Base-by-base conservation (phyloP, 805 yeast species). In the Wickerhamomyces bisporus region DNA sequence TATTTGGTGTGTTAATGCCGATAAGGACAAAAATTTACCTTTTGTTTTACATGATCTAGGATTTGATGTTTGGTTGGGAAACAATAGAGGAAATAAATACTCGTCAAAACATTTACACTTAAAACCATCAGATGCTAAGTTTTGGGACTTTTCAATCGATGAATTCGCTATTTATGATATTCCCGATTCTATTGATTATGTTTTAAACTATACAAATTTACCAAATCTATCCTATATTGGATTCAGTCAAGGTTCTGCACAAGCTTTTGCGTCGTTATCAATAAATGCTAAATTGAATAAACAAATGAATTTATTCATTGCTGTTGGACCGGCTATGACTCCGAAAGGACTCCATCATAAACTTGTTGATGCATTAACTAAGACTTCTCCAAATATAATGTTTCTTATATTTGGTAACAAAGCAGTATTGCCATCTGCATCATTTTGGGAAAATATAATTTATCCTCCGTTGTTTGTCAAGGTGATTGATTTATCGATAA, bases 21-120 rank as follows among this genome's bases (percentile, higher is more conserved):
- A 71, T 42, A 67, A 72, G 42, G 42, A 61, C 45, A 66, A 70
- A 33, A 77, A 79, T 45, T 61, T 93, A 34, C 96, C 98, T 0
- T 82, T 85, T 56, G 64, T 77, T 3, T 68, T 91, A 25, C 80
- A 80, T 43, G 87, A 88, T 41, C 57, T 78, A 33, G 97, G 97
- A 1, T 91, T 77, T 59, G 98, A 91, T 55, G 97, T 91, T 6
- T 91, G 95, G 91, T 66, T 91, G 45, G 98, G 98, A 1, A 87
- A 86, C 59, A 87, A 86, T 54, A 70, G 96, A 41, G 96, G 96
- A 10, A 93, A 91, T 63, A 93, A 91, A 64, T 91, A 91, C 63
- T 82, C 94, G 3, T 79, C 81, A 42, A 88, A 88, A 50, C 96
- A 91, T 60, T 41, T 70, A 13, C 44, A 55, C n/a, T 55, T 64